Evolutionary conservation across 2,329 filamentous ascomycete species (phyloP).

Genomic region (Sporothrix brasiliensis): DNA sequence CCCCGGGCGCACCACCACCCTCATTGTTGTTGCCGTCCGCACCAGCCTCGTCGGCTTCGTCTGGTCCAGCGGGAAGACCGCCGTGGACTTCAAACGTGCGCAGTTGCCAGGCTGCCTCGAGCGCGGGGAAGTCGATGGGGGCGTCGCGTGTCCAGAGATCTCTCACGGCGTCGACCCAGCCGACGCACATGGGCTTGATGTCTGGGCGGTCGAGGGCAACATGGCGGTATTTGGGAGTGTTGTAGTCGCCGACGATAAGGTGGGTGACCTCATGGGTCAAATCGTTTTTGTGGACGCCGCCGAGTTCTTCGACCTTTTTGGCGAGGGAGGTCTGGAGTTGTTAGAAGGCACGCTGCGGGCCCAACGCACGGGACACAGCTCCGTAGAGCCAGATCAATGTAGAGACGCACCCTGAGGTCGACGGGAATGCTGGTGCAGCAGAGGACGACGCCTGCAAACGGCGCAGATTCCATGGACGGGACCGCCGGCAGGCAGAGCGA

Average conservation of each 20-base stretch:
- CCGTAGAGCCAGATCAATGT: background rate
- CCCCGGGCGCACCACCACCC: background rate
- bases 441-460: slow-evolving; percentile 70
- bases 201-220: slow-evolving; percentile 88
- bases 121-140: slow-evolving; percentile 68
- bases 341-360: slow-evolving; percentile 24
- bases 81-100: slow-evolving; percentile 63
- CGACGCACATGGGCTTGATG: slow-evolving; percentile 77
- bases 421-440: slow-evolving; percentile 86
- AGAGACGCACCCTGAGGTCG: slow-evolving; percentile 69
- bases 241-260: slow-evolving; percentile 83
- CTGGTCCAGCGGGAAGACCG: slow-evolving; percentile 43
- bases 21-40: background rate
- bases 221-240: slow-evolving; percentile 93
- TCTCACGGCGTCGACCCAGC: slow-evolving; percentile 81
- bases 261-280: slow-evolving; percentile 96
- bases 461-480: slow-evolving; percentile 38
- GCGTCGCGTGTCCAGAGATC: slow-evolving; percentile 78
- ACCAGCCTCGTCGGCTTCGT: slow-evolving; percentile 31
- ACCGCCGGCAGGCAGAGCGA: slow-evolving; percentile 12
- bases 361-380: slow-evolving; percentile 10
- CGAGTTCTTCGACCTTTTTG: slow-evolving; percentile 73
- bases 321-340: slow-evolving; percentile 52
- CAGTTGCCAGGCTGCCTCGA: slow-evolving; percentile 69
- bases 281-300: slow-evolving; percentile 84